Conservation (phyloP, 371 early-diverging fungal species). For the Mortierella sp. region DNA sequence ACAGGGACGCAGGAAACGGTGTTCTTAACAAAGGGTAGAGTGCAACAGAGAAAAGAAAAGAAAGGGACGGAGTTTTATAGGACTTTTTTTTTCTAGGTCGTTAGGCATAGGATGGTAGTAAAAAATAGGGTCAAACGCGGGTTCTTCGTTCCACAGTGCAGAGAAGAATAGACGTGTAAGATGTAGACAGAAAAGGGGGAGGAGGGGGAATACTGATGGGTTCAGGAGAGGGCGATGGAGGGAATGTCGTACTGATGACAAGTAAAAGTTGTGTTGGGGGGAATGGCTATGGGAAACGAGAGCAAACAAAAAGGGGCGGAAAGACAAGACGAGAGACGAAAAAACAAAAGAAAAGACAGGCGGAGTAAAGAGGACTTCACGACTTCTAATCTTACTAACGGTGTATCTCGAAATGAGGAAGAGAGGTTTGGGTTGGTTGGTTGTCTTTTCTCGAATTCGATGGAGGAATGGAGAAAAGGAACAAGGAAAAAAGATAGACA, state of each 20-base stretch:
- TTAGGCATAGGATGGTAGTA: not conserved
- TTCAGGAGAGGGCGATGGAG: not conserved
- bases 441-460: conserved; percentile 27
- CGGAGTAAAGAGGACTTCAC: too few species aligned
- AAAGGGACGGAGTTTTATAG: not conserved
- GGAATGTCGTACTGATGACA: too few species aligned
- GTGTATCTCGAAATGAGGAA: not conserved
- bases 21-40: conserved; percentile 5
- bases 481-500: conserved; percentile 2
- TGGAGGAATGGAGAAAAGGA: conserved; percentile 16
- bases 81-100: conserved; percentile 2
- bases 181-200: not conserved
- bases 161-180: not conserved
- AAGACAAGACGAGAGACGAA: not conserved
- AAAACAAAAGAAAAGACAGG: too few species aligned
- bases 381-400: not conserved
- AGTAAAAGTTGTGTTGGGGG: too few species aligned
- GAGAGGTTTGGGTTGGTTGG: conserved; percentile 4
- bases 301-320: not conserved
- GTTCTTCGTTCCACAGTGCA: not conserved
- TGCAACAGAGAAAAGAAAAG: conserved; percentile 5
- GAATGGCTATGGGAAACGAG: not conserved
- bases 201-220: conserved; percentile 2
- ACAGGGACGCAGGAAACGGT: not conserved
- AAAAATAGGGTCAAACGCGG: conserved; percentile 6